Base-by-base conservation (phyloP, 177 flowering plant species). In the Vitis hybrid region DNA sequence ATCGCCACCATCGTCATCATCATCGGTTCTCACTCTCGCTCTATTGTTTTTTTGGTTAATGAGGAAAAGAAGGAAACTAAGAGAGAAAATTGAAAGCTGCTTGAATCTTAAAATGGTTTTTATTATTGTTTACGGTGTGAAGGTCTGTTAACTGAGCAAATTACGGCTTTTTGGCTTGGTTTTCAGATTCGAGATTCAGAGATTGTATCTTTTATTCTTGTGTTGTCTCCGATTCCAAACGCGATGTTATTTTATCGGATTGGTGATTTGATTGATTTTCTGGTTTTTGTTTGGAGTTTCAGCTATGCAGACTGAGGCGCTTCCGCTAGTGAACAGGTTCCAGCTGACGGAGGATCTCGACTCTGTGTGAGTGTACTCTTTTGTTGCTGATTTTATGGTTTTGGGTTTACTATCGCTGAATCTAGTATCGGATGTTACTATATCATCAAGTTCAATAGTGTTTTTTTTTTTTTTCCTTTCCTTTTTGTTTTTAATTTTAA, bases 221-320 rank as follows among this genome's bases (percentile, higher is more conserved):
- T 52, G 12, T 58, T 55, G 3, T 13, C 46, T 62, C 3, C 11
- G 14, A 8, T 48, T 35, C 12, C 40, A 9, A 48, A 4, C 56
- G 62, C 6, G 64, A 56, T 63, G 11, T 64, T 63, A 9, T 19
- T 18, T 49, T 72, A 40, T 4, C 6, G 46, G 46, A 5, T 71
- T 18, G 15, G 18, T 11, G 24, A 64, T 40, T 49, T 64, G 40
- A 24, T 65, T 64, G 11, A 11, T 49, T 70, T 19, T 61, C 52
- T 55, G 24, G 48, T 52, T 6, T 54, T 49, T 52, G 46, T 59
- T 19, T 50, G 67, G 63, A 73, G 32, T 59, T 55, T 21, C 82
- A 94, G 97, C 98, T 84, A 94, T 94, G 99, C 96, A 94, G 79
- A 85, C 95, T 11, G 99, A 94, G 80, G 97, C 99, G 52, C 80